Evolutionary conservation across 163 green algal genomes (phyloP).

Genomic region (Chlorella variabilis): DNA sequence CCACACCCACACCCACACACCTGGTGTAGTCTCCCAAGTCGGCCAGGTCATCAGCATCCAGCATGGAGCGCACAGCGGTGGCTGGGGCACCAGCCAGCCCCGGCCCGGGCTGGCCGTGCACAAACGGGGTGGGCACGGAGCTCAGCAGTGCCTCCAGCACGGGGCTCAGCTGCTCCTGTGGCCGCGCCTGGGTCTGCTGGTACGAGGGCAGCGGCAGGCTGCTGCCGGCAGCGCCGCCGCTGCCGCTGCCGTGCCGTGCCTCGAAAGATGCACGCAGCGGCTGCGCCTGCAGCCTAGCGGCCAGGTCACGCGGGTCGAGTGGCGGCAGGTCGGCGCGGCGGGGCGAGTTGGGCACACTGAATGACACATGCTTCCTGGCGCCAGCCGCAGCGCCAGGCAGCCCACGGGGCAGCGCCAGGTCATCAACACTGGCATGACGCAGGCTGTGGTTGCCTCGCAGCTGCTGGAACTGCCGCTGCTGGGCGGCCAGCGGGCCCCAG

Average conservation of each 20-base stretch:
- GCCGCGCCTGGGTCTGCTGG: neutral
- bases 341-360: constrained; percentile 7
- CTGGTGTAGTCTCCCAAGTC: constrained; percentile 23
- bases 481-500: constrained; percentile 24
- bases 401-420: neutral
- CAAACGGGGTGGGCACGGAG: neutral
- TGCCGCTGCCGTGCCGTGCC: neutral
- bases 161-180: constrained; percentile 12
- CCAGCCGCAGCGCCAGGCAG: too few relatives aligned
- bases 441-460: neutral
- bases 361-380: neutral
- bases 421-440: constrained; percentile 5
- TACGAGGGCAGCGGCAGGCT: neutral
- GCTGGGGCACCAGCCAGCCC: neutral
- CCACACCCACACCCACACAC: neutral
- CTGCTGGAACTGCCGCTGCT: neutral
- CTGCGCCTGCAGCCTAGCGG: constrained; percentile 8
- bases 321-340: neutral
- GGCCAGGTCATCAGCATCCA: constrained; percentile 12
- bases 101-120: neutral
- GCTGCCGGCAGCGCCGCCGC: neutral
- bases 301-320: neutral
- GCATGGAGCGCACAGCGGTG: neutral
- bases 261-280: too few relatives aligned
- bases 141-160: constrained; percentile 11